phyloP scores from a whole-genome alignment of 164 flowering plant genomes.

The Hamamelis virginiana region DNA sequence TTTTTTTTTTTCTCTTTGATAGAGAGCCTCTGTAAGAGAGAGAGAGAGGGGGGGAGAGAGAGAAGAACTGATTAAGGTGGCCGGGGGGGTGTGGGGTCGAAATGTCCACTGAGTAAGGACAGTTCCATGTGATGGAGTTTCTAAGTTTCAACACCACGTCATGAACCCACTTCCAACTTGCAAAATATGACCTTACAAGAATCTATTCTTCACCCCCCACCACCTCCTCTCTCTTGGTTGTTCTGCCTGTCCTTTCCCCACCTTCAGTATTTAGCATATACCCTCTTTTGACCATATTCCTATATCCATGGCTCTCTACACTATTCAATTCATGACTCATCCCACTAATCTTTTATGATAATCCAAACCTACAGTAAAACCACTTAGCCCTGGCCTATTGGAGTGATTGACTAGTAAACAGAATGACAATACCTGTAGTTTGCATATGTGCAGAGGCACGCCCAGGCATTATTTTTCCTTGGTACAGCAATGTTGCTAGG shows the following conservation, averaged over 20 bases:
- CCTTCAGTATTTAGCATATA: neutral
- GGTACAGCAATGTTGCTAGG: neutral
- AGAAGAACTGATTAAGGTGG: neutral
- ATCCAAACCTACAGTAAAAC: no score
- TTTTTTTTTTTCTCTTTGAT: no score
- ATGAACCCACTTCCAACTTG: neutral
- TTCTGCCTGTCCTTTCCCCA: neutral
- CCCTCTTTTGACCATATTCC: conserved; percentile 5
- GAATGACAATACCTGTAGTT: neutral
- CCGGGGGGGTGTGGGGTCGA: neutral
- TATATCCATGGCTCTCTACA: neutral
- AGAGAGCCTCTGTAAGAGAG: no score
- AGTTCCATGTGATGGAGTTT: neutral
- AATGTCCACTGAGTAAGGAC: conserved; percentile 2
- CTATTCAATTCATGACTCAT: no score
- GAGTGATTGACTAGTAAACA: no score
- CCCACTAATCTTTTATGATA: no score
- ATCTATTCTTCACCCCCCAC: conserved; percentile 7
- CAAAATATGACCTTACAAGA: conserved; percentile 4
- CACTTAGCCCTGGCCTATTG: neutral
- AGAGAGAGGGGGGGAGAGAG: no score
- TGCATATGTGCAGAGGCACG: neutral
- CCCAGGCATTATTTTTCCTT: neutral
- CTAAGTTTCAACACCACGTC: neutral
- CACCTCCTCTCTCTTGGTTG: neutral